Conservation (phyloP, 2,329 filamentous ascomycete genomes). For the Juglanconis oblonga region DNA sequence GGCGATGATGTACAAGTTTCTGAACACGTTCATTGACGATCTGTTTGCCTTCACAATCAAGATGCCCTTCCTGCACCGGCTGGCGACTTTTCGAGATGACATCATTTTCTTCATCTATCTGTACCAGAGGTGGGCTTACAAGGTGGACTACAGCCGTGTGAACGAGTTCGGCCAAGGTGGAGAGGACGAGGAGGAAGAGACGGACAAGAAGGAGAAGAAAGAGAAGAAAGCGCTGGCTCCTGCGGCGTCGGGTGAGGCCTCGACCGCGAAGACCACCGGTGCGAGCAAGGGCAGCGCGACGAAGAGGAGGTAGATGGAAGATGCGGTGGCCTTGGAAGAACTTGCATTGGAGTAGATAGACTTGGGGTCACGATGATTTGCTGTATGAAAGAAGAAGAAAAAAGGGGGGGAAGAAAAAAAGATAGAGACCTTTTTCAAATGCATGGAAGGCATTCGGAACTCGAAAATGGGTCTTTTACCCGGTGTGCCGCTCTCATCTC, state of each 20-base stretch:
- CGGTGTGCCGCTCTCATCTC: background rate
- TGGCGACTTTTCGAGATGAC: slow-evolving; percentile 91
- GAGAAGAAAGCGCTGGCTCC: slow-evolving; percentile 38
- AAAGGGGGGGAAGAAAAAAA: background rate
- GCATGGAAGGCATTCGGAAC: background rate
- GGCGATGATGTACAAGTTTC: slow-evolving; percentile 97
- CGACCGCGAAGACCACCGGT: slow-evolving; percentile 42
- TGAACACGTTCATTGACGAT: slow-evolving; percentile 99
- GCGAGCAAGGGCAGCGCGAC: slow-evolving; percentile 45
- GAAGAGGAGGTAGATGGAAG: slow-evolving; percentile 42
- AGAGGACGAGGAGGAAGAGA: slow-evolving; percentile 71
- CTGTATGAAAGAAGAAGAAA: too few species aligned
- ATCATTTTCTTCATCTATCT: slow-evolving; percentile 98
- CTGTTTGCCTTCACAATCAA: slow-evolving; percentile 99
- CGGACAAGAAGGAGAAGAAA: slow-evolving; percentile 35
- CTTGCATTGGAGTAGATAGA: background rate
- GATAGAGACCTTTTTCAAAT: background rate
- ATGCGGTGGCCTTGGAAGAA: background rate
- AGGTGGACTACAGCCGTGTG: slow-evolving; percentile 83
- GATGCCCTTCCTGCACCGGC: slow-evolving; percentile 90
- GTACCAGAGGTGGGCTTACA: slow-evolving; percentile 92
- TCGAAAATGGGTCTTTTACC: background rate
- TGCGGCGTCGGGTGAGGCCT: slow-evolving; percentile 21
- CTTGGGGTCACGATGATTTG: too few species aligned
- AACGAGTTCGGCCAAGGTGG: slow-evolving; percentile 99